These are phyloP conservation scores for Vitis rupestris DNA, from an alignment of 164 flowering plant species.

Conservation along the genomic window DNA sequence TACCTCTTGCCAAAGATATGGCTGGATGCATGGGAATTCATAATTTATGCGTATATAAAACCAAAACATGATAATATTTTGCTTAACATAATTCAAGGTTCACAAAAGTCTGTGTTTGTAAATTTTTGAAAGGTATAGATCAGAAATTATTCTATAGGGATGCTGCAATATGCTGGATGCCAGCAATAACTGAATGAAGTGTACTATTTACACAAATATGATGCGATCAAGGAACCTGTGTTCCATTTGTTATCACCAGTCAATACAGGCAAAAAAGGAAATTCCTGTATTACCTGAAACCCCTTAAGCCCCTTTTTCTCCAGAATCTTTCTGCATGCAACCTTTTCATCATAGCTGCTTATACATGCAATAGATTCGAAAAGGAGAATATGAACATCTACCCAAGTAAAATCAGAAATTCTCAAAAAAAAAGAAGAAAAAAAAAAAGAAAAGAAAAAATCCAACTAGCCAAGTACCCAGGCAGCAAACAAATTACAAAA, in stretches of 20 bases:
- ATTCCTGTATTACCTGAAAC: slow-evolving; percentile 50
- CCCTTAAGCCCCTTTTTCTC: slow-evolving; percentile 70
- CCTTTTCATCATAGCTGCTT: slow-evolving; percentile 65
- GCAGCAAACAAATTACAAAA: background rate
- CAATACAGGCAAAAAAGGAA: slow-evolving; percentile 4
- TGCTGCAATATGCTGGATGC: too few relatives aligned
- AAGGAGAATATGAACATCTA: background rate
- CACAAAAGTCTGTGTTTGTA: too few relatives aligned
- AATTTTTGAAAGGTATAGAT: too few relatives aligned
- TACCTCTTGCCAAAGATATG: background rate
- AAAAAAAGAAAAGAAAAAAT: background rate
- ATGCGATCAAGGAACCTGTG: background rate
- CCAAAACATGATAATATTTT: too few relatives aligned
- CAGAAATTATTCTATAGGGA: too few relatives aligned
- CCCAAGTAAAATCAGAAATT: slow-evolving; percentile 1
- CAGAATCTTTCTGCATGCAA: slow-evolving; percentile 55
- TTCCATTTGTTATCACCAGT: background rate
- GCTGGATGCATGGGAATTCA: background rate
- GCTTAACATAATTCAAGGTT: too few relatives aligned
- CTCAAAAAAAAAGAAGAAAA: background rate
- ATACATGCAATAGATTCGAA: slow-evolving; percentile 5
- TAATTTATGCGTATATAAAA: background rate
- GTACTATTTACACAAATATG: too few relatives aligned
- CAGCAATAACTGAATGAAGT: too few relatives aligned
- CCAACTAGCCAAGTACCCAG: background rate